Evolutionary conservation across 768 basidiomycete genomes (phyloP).

Genomic region (Psilocybe tampanensis): DNA sequence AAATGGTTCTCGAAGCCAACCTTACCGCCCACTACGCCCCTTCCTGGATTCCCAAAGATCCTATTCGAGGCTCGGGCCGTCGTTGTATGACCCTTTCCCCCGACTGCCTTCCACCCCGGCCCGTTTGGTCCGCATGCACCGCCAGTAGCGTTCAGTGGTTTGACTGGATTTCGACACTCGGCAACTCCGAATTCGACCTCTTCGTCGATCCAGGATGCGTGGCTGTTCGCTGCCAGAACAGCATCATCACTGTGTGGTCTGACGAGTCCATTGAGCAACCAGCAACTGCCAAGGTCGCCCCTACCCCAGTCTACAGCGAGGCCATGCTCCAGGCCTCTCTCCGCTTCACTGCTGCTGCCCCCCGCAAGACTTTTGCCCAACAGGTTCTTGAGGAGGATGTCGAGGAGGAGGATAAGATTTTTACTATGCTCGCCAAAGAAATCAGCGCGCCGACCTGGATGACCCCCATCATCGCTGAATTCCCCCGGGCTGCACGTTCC

Average conservation of each 20-base stretch:
- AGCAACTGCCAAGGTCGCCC: constrained; percentile 17
- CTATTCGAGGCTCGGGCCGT: constrained; percentile 67
- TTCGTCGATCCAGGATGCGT: constrained; percentile 82
- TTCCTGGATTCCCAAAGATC: constrained; percentile 66
- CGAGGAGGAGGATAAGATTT: constrained; percentile 73
- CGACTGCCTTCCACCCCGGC: constrained; percentile 65
- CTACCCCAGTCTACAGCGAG: constrained; percentile 18
- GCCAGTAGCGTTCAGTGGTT: constrained; percentile 76
- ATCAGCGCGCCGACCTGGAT: constrained; percentile 69
- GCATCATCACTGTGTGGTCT: constrained; percentile 69
- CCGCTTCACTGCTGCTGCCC: constrained; percentile 14
- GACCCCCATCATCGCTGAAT: constrained; percentile 63
- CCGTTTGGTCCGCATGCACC: constrained; percentile 72
- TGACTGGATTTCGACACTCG: constrained; percentile 75
- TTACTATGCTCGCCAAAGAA: constrained; percentile 74
- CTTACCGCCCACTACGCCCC: constrained; percentile 69
- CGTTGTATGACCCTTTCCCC: constrained; percentile 79
- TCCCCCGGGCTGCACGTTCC: constrained; percentile 54
- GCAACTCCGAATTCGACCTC: constrained; percentile 73
- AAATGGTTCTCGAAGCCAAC: constrained; percentile 72
- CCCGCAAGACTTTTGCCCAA: constrained; percentile 69
- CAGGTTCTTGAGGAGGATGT: constrained; percentile 71
- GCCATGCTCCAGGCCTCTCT: constrained; percentile 17
- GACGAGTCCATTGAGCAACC: constrained; percentile 43
- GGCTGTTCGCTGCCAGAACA: constrained; percentile 58